Evolutionary conservation across 2,329 filamentous ascomycete genomes (phyloP).

Genomic region (Arthroderma sp.): DNA sequence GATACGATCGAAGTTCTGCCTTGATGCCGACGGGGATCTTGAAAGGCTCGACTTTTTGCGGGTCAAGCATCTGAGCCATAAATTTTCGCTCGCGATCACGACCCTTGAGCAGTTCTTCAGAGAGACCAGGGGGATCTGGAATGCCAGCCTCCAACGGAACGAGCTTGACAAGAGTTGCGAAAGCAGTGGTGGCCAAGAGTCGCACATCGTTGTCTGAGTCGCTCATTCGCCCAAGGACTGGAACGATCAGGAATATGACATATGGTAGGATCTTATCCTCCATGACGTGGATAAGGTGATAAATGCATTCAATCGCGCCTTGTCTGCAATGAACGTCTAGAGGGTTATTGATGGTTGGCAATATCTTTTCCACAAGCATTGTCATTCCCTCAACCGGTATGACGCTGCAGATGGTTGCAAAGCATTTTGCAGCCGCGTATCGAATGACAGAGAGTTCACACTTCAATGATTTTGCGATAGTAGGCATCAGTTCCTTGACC

Average conservation of each 20-base stretch:
- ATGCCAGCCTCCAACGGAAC: slow-evolving; percentile 95
- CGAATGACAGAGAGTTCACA: slow-evolving; percentile 82
- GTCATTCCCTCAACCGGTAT: slow-evolving; percentile 94
- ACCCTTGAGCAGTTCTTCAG: slow-evolving; percentile 73
- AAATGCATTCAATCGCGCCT: slow-evolving; percentile 87
- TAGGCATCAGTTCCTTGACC: slow-evolving; percentile 68
- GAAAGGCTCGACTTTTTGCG: slow-evolving; percentile 92
- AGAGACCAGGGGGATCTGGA: slow-evolving; percentile 86
- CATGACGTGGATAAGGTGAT: slow-evolving; percentile 97
- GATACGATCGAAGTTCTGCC: slow-evolving; percentile 87
- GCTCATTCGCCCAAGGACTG: slow-evolving; percentile 93
- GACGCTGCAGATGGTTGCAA: slow-evolving; percentile 93
- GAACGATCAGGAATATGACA: slow-evolving; percentile 96
- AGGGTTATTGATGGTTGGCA: slow-evolving; percentile 84
- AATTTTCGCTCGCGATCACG: slow-evolving; percentile 92
- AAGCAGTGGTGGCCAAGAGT: slow-evolving; percentile 87
- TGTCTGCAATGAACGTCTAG: slow-evolving; percentile 80
- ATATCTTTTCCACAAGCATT: slow-evolving; percentile 78
- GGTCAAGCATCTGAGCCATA: slow-evolving; percentile 88
- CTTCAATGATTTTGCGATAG: slow-evolving; percentile 76
- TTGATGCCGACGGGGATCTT: slow-evolving; percentile 93
- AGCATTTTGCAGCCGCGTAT: slow-evolving; percentile 93
- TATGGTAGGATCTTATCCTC: slow-evolving; percentile 91
- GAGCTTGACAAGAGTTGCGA: slow-evolving; percentile 91
- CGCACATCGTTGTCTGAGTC: slow-evolving; percentile 94